Base-by-base conservation (phyloP, 306 rosid genomes). In the Acacia acuminata region DNA sequence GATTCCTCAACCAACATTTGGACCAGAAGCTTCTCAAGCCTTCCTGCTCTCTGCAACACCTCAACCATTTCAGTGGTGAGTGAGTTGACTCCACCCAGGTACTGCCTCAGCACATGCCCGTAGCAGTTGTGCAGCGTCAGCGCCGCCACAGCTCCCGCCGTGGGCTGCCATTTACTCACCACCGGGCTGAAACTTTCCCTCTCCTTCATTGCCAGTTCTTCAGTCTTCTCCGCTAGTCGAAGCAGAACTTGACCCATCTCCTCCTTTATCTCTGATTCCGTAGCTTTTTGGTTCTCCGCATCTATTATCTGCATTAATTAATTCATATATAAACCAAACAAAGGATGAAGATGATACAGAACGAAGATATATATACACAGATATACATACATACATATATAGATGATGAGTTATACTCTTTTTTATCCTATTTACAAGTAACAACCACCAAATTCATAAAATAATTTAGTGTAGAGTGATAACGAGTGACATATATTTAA, bases 1-100 rank as follows among this genome's bases (percentile, higher is more conserved):
- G 91, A 90, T 86, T 90, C 94, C 74, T 92, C 98, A 53, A 96
- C 94, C 73, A 96, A 91, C 94, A 92, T 90, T 86, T 94, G 99
- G 40, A 96, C 85, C 79, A 96, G 71, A 63, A 85, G 67, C 87
- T 94, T 96, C 78, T 96, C 99, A n/a, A 96, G 85, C 84, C 85
- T 94, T 44, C 87, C 97, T 20, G 98, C 94, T 72, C 91, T 90
- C 67, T 89, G 90, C 80, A 96, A 80, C 60, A 96, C 94, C 45
- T 72, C 91, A 8, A 90, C 90, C n/a, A 92, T 84, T 66, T 91
- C 94, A 19, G 40, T 60, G 20, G 91, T 86, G 25, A 96, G 85
- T 19, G 85, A 85, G 13, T 80, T 72, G 50, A 90, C 88, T 5
- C 88, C 94, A 64, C 83, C 72, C 55, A 96, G 77, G 88, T 91